phyloP scores from a whole-genome alignment of 129 eudicot genomes.

The Lactuca sativa region DNA sequence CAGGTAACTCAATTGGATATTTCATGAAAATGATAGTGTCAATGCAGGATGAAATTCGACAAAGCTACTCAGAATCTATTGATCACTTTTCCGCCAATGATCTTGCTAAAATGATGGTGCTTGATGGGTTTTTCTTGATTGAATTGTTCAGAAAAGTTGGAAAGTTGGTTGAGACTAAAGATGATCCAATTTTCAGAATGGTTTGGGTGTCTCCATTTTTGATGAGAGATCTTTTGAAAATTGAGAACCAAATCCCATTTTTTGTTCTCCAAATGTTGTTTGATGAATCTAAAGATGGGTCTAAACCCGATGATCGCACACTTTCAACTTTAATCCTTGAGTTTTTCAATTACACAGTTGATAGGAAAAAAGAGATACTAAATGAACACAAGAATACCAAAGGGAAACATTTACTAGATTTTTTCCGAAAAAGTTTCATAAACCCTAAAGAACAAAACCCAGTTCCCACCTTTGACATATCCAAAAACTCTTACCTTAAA shows the following conservation, averaged over 20 bases:
- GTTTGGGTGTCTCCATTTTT: conserved; percentile 36
- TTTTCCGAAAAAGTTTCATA: conserved; percentile 31
- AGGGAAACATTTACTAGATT: conserved; percentile 37
- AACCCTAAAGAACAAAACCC: not conserved
- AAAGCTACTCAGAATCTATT: conserved; percentile 32
- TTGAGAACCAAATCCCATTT: conserved; percentile 40
- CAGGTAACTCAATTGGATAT: conserved; percentile 7
- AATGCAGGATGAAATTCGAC: conserved; percentile 24
- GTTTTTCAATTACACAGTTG: conserved; percentile 27
- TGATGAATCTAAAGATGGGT: not conserved
- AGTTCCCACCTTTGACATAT: no score
- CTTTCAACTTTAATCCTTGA: conserved; percentile 30
- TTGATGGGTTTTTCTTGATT: conserved; percentile 39
- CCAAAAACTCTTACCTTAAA: conserved; percentile 8
- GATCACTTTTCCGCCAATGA: conserved; percentile 14
- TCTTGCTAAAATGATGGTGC: conserved; percentile 46
- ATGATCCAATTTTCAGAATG: conserved; percentile 36
- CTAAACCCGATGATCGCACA: not conserved
- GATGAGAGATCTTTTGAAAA: conserved; percentile 33
- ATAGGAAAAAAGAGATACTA: not conserved
- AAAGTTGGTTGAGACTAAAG: conserved; percentile 5
- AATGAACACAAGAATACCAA: conserved; percentile 1
- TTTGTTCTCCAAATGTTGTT: conserved; percentile 29
- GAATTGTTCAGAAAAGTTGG: conserved; percentile 40
- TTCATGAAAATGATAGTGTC: conserved; percentile 14